Evolutionary conservation across 2,329 filamentous ascomycete genomes (phyloP).

Genomic region (Dothidotthia symphoricarpi): DNA sequence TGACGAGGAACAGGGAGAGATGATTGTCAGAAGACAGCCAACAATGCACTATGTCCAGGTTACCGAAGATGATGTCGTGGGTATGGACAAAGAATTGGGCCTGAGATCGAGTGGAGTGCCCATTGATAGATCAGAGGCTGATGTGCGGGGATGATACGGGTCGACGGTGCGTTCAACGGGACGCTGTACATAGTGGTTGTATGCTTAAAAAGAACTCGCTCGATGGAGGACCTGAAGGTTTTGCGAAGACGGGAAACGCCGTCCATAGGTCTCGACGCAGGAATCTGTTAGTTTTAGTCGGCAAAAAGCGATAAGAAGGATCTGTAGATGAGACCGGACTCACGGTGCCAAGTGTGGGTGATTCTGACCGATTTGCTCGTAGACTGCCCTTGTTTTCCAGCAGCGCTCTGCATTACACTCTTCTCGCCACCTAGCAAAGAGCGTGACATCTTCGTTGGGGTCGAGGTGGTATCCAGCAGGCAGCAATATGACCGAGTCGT

Average conservation of each 20-base stretch:
- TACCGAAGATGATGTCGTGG: conserved; percentile 3
- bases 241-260: conserved; percentile 4
- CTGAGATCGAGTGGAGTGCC: conserved; percentile 3
- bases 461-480: conserved; percentile 1
- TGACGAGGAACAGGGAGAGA: conserved; percentile 2
- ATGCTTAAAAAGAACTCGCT: conserved; percentile 2
- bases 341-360: conserved; percentile 2
- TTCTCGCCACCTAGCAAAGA: neutral
- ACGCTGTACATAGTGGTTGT: conserved; percentile 2
- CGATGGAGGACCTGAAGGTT: neutral
- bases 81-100: conserved; percentile 2
- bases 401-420: conserved; percentile 1
- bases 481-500: conserved; percentile 2
- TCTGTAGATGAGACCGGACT: neutral
- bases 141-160: conserved; percentile 1
- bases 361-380: conserved; percentile 2
- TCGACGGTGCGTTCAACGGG: conserved; percentile 1
- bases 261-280: conserved; percentile 5
- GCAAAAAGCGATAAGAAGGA: neutral
- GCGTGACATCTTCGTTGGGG: conserved; percentile 1
- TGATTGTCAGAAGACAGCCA: conserved; percentile 2
- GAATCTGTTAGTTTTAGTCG: too few species aligned
- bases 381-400: conserved; percentile 3
- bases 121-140: conserved; percentile 3
- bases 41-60: neutral